Evolutionary conservation across 169 alveolate genomes (phyloP).

Genomic region (Blepharisma undulans): DNA sequence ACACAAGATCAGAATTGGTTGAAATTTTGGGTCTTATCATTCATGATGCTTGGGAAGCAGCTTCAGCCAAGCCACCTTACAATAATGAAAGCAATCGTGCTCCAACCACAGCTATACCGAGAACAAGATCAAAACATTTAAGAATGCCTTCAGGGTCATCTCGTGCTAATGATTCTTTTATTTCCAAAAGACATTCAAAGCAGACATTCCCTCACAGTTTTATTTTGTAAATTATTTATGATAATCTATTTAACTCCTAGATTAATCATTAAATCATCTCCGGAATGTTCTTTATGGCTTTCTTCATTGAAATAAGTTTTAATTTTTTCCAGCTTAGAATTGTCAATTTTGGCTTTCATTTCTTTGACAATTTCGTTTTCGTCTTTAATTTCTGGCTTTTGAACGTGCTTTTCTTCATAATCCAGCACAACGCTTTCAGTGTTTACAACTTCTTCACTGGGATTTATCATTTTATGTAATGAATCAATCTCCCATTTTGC

Average conservation of each 20-base stretch:
- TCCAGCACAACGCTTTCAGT: neutral
- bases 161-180: neutral
- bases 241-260: neutral
- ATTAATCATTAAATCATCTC: neutral
- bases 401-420: neutral
- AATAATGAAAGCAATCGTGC: neutral
- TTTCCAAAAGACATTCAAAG: neutral
- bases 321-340: neutral
- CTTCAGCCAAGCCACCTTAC: neutral
- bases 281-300: neutral
- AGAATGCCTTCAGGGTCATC: neutral
- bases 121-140: neutral
- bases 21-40: neutral
- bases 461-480: neutral
- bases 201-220: neutral
- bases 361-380: neutral
- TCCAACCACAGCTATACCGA: neutral
- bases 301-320: neutral
- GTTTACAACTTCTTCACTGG: neutral
- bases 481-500: neutral
- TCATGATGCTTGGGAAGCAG: neutral
- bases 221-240: neutral
- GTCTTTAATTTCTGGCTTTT: neutral
- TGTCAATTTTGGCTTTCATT: neutral
- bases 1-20: slow-evolving; percentile 13